phyloP scores from a whole-genome alignment of 164 flowering plant species.

The Vitis amurensis region DNA sequence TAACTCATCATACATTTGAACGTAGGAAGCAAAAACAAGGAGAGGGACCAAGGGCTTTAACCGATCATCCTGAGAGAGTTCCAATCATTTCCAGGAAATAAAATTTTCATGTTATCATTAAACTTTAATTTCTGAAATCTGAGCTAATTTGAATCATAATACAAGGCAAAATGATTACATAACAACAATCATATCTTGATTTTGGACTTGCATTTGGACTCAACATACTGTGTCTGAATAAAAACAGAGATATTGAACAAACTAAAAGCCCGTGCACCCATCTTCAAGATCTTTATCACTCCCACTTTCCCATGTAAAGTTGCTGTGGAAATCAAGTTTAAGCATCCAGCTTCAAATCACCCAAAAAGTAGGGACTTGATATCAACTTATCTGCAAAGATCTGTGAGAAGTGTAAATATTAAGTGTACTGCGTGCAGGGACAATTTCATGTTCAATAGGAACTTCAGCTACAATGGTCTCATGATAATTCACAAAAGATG shows the following conservation, averaged over 20 bases:
- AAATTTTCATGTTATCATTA: too few species aligned
- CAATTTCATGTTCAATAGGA: slow-evolving; percentile 17
- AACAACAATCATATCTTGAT: slow-evolving; percentile 25
- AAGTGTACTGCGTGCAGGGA: slow-evolving; percentile 31
- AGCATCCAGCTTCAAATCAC: slow-evolving; percentile 23
- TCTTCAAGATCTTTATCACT: slow-evolving; percentile 34
- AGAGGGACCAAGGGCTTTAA: too few species aligned
- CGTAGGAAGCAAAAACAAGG: too few species aligned
- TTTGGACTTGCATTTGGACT: slow-evolving; percentile 33
- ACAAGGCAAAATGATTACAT: background rate
- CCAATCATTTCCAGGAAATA: too few species aligned
- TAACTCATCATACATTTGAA: too few species aligned
- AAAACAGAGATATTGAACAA: slow-evolving; percentile 38
- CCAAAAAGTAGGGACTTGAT: slow-evolving; percentile 15
- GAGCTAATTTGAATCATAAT: too few species aligned
- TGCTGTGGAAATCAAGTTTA: slow-evolving; percentile 36
- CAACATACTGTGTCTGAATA: slow-evolving; percentile 6
- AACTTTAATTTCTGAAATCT: background rate
- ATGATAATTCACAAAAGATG: slow-evolving; percentile 26
- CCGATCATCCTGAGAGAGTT: too few species aligned
- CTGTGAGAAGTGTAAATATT: slow-evolving; percentile 20
- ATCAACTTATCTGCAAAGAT: slow-evolving; percentile 28
- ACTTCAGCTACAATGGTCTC: slow-evolving; percentile 24
- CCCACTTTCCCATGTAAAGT: slow-evolving; percentile 32
- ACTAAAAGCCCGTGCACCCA: slow-evolving; percentile 25